Conservation (phyloP, 805 yeast species). For the Candida silvicultrix region DNA sequence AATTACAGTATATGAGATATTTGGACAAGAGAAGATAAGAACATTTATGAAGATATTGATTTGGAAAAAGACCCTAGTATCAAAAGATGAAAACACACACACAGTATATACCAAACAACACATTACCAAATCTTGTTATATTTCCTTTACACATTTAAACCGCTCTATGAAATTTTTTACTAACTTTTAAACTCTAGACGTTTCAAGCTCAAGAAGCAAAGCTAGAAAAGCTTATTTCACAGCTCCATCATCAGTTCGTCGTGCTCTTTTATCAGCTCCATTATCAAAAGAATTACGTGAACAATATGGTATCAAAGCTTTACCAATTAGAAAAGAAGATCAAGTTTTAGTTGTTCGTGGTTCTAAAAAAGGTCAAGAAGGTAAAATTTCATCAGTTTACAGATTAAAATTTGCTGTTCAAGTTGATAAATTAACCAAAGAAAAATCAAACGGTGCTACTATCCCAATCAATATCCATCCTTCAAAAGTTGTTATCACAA, state of each 20-base stretch:
- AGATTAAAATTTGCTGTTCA: constrained; percentile 96
- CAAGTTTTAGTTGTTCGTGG: constrained; percentile 96
- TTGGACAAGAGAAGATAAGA: no score
- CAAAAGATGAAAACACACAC: no score
- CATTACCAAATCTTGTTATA: no score
- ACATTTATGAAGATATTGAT: no score
- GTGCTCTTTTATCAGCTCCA: constrained; percentile 95
- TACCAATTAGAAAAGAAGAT: constrained; percentile 98
- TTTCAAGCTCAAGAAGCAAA: constrained; percentile 98
- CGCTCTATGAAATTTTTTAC: no score
- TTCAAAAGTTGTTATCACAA: constrained; percentile 98
- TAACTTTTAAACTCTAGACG: no score
- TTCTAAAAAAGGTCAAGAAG: constrained; percentile 99
- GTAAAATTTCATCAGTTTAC: constrained; percentile 96
- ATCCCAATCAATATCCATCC: constrained; percentile 97
- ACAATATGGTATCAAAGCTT: constrained; percentile 91
- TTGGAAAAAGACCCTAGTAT: no score
- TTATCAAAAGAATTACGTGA: constrained; percentile 98
- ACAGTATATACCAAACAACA: no score
- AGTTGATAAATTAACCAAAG: constrained; percentile 95
- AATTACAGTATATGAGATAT: no score
- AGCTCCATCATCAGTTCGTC: constrained; percentile 95
- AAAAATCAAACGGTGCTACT: constrained; percentile 97
- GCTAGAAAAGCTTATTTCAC: constrained; percentile 99
- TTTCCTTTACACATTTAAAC: no score